Evolutionary conservation across 495 filamentous ascomycete species (phyloP), one percentile per base, ranked within the genome.

Genomic region (Astrothelium subdiscretum): DNA sequence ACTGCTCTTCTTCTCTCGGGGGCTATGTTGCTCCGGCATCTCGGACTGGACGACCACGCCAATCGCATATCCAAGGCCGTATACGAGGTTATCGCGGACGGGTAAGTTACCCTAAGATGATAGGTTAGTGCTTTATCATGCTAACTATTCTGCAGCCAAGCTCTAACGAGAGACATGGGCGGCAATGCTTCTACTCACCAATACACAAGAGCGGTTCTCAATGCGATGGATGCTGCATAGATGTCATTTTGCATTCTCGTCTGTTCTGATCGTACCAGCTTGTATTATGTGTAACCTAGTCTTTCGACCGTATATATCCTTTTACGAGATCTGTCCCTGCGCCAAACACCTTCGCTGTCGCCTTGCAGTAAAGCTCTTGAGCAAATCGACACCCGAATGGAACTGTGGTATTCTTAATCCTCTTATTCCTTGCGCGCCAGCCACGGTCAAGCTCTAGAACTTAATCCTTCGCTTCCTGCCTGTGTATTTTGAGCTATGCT

Each of bases 51-150:
- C 73, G 90, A 97, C 73, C 95, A 97, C 72, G 94, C 94, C 57
- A 96, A 97, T 80, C 85, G 94, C 68, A 96, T 98, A 75, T 95
- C 91, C 66, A 95, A 92, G 83, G 91, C 90, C 62, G 89, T 98
- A 59, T 98, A 98, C 72, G 88, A 90, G 73, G 94, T 97, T 44
- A 97, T 98, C 75, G 82, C 83, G 66, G 89, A 97, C 74, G 91
- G 90, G 91, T 95, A 79, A 80, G 87, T 84, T 32, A 60, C 38
- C 44, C 40, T 57, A 13, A 20, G 11, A 20, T 13, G 31, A 6
- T 31, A 32, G 64, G 26, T 6, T 59, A 11, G 31, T 58, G 10
- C 20, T 18, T 2, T 42, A 31, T 5, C 27, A 43, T 67, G 40
- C 73, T 79, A 66, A 81, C 67, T 54, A 26, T 32, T 58, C 44